Conservation (phyloP, 2,329 filamentous ascomycete species). For the Penicillium sp. region DNA sequence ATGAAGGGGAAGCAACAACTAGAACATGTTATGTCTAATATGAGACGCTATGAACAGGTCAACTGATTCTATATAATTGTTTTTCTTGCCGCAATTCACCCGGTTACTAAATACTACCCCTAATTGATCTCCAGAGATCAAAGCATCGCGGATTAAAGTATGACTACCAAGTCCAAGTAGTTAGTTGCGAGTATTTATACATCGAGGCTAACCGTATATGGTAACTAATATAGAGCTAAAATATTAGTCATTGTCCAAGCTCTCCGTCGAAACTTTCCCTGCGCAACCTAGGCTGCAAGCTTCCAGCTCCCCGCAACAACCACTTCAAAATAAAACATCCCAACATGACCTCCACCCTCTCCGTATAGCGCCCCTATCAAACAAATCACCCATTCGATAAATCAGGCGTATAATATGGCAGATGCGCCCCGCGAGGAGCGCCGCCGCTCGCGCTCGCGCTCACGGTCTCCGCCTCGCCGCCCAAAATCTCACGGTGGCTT, state of each 20-base stretch:
- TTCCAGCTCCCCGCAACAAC: background rate
- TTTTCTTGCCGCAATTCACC: background rate
- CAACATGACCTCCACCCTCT: background rate
- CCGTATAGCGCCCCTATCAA: background rate
- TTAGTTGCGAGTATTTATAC: background rate
- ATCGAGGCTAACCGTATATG: background rate
- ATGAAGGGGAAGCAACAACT: background rate
- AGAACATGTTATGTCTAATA: background rate
- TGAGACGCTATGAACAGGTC: background rate
- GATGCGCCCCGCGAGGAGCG: constrained; percentile 13
- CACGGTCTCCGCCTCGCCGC: constrained; percentile 25
- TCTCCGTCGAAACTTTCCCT: background rate
- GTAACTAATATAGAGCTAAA: background rate
- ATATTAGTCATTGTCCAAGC: background rate
- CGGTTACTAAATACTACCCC: too few species aligned
- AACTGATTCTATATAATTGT: background rate
- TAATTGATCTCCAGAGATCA: background rate
- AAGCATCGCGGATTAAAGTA: background rate
- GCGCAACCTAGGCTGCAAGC: background rate
- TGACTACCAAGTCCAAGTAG: background rate
- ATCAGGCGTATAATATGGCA: background rate
- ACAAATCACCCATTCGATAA: background rate
- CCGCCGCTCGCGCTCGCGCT: constrained; percentile 21
- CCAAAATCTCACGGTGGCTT: constrained; percentile 51
- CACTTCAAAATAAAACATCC: background rate